Conservation (phyloP, 129 eudicot species). For the Chrysanthemum seticuspe region DNA sequence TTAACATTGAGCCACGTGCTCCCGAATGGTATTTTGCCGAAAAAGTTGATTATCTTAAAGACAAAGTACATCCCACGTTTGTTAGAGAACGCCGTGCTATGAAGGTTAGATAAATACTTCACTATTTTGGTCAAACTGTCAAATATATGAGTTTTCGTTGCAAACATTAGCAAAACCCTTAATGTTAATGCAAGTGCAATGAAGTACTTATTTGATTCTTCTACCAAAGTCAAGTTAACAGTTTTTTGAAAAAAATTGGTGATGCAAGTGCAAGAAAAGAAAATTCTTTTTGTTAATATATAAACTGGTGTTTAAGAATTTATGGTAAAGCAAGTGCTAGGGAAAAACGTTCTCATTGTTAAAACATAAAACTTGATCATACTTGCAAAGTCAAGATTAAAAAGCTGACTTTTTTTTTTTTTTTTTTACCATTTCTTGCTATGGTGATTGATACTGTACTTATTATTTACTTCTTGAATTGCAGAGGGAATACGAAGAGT, state of each 20-base stretch:
- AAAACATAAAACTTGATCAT: too few species aligned
- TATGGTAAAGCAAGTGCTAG: too few species aligned
- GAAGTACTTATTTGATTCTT: too few species aligned
- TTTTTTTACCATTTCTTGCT: neutral
- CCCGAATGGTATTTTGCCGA: slow-evolving; percentile 94
- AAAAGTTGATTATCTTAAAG: slow-evolving; percentile 84
- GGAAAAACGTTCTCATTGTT: too few species aligned
- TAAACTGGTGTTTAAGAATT: too few species aligned
- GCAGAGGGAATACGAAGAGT: slow-evolving; percentile 94
- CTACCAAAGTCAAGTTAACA: too few species aligned
- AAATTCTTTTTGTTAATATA: neutral
- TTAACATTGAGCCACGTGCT: slow-evolving; percentile 88
- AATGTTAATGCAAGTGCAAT: too few species aligned
- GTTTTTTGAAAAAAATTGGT: too few species aligned
- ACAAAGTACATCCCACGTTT: slow-evolving; percentile 86
- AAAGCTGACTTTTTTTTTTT: neutral
- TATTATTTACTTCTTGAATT: slow-evolving; percentile 17
- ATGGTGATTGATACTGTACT: slow-evolving; percentile 2
- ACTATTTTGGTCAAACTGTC: neutral
- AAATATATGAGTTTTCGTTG: neutral
- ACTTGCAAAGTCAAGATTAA: neutral
- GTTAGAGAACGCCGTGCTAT: slow-evolving; percentile 96
- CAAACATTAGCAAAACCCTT: too few species aligned
- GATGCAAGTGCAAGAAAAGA: too few species aligned
- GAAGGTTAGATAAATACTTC: slow-evolving; percentile 49